Evolutionary conservation across 2,329 filamentous ascomycete species (phyloP), one percentile per base, ranked within the genome.

Genomic region (Parascedosporium putredinis): DNA sequence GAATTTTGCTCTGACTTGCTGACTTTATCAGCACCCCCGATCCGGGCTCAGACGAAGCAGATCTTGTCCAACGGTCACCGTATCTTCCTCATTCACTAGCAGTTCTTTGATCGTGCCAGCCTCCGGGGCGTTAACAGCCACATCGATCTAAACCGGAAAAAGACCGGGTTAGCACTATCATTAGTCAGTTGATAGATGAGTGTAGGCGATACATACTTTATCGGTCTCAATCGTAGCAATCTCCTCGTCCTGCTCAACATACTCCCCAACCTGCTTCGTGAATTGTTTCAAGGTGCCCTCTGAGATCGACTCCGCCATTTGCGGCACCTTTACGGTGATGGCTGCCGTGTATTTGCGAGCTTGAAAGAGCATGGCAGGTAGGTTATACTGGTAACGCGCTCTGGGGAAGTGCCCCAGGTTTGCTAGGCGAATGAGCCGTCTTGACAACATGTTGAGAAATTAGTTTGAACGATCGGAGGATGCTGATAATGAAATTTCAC

Each of bases 211-310:
- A 51, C 65, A 55, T 72, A 88, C 88, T 83, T 98, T 98, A 78
- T 98, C 93, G 12, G 93, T 98, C 71, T 98, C 93, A 62, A 98
- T 98, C 46, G 91, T 96, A 27, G 93, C 93, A 66, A 98, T 91
- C 67, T 98, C 93, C 71, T 97, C 93, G 63, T 98, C 93, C 61
- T 84, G 84, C 72, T 95, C 89, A 48, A 98, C 90, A 60, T 82
- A 90, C 66, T 98, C 93, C 61, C 93, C 93, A 59, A 96, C 74
- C 70, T 91, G 67, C 67, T 97, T 97, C 61, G 81, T 85, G 75
- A 90, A 97, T 64, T 95, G 89, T 72, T 95, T 96, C 62, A 98
- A 68, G 20, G 93, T 98, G 54, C 93, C 93, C 69, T 98, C 93
- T 42, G 88, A 94, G 67, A 98, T 97, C 46, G 93, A 97, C 70